Base-by-base conservation (phyloP, 345 rosid species). In the Populus nigra region DNA sequence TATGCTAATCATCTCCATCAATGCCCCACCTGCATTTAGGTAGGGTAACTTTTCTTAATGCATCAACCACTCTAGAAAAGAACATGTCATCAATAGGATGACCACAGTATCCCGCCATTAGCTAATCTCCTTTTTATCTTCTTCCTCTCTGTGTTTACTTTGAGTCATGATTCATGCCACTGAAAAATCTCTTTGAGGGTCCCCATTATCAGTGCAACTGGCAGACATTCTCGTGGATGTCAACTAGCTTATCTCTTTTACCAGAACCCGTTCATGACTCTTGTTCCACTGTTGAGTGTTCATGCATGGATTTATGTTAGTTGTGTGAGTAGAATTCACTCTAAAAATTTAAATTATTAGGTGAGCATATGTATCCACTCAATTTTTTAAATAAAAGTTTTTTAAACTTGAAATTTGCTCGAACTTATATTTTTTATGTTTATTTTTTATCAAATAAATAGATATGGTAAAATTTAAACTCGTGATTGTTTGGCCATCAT, bases 21-120 rank as follows among this genome's bases (percentile, higher is more conserved):
- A 82, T 77, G 65, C 69, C 75, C 71, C 76, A 85, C 83, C 88
- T 49, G 77, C 33, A 81, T 68, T 49, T 78, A 10, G 55, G 76
- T 3, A 22, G 25, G 22, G 63, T 81, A 66, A 78, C 83, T 78
- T 76, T 83, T 36, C 25, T 73, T 82, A 79, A 77, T 82, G 85
- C 78, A 74, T 78, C 88, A 76, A 83, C 88, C 80, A 83, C 90
- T 80, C 39, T 61, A 35, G 5, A 10, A 50, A 55, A 66, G 25
- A 45, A 9, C 4, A 12, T 29, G 72, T 79, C 76, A 75, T 50
- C 36, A 45, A 63, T 25, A 70, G 53, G 71, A 47, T 18, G 61
- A 71, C 29, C 16, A 10, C 29, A 18, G 15, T 20, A 35, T 29
- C 71, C 18, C 31, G 6, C 74, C 63, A 6, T 71, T 65, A 7